Evolutionary conservation across 2,329 filamentous ascomycete species (phyloP).

Genomic region (Colletotrichum theobromicola): DNA sequence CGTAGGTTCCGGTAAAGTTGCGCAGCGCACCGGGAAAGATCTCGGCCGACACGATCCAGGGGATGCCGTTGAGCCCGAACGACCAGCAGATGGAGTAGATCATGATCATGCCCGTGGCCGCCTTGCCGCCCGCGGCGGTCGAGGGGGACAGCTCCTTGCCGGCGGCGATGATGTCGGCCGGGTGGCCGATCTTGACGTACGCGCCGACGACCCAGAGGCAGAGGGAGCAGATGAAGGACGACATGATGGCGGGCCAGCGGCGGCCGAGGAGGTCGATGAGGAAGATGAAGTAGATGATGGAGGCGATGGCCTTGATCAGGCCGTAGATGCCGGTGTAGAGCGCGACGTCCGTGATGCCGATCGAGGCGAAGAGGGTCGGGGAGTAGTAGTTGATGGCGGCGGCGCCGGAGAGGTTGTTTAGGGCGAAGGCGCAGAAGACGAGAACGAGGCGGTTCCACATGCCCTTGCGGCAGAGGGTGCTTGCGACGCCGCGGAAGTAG

Average conservation of each 20-base stretch:
- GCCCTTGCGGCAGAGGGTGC: constrained; percentile 40
- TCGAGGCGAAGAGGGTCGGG: constrained; percentile 43
- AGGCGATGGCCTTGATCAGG: constrained; percentile 46
- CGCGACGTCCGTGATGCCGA: constrained; percentile 49
- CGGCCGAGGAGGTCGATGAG: constrained; percentile 45
- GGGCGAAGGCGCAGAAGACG: constrained; percentile 41
- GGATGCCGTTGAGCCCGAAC: constrained; percentile 49
- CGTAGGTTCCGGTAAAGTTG: constrained; percentile 44
- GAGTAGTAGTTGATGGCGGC: constrained; percentile 51
- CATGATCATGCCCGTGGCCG: constrained; percentile 61
- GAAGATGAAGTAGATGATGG: constrained; percentile 44
- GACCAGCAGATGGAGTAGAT: constrained; percentile 57
- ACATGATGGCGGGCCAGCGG: constrained; percentile 48
- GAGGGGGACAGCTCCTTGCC: constrained; percentile 46
- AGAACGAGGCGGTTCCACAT: constrained; percentile 45
- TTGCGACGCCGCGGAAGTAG: constrained; percentile 37
- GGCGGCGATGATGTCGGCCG: constrained; percentile 46
- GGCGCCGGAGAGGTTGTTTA: constrained; percentile 47
- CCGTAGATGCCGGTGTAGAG: constrained; percentile 59
- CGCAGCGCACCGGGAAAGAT: constrained; percentile 49
- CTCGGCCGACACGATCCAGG: constrained; percentile 50
- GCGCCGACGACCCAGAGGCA: constrained; percentile 58
- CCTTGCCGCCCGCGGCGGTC: constrained; percentile 50
- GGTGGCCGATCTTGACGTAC: constrained; percentile 58
- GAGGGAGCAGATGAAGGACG: constrained; percentile 51